phyloP scores from a whole-genome alignment of 2,329 filamentous ascomycete genomes.

The Nannizzia gypsea region DNA sequence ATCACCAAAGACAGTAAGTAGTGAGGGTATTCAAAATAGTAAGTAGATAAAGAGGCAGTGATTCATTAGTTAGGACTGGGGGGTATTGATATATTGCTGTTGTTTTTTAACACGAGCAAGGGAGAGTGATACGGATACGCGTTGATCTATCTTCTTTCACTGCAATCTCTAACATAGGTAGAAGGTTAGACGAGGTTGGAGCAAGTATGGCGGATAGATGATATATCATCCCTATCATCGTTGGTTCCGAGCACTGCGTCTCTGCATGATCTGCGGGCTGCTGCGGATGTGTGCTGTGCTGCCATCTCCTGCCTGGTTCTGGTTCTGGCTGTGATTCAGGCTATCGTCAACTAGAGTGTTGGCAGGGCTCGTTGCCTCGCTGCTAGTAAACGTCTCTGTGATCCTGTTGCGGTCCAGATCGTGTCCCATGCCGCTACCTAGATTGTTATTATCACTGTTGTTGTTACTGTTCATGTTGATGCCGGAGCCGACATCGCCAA shows the following conservation, averaged over 20 bases:
- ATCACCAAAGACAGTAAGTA: background rate
- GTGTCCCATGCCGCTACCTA: constrained; percentile 9
- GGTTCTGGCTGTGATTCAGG: background rate
- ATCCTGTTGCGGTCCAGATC: constrained; percentile 24
- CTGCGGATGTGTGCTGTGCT: constrained; percentile 3
- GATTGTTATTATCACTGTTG: background rate
- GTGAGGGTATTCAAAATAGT: background rate
- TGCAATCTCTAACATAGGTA: background rate
- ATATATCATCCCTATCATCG: background rate
- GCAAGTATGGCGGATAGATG: background rate
- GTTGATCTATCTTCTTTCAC: background rate
- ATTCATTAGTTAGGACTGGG: background rate
- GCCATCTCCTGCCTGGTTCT: constrained; percentile 14
- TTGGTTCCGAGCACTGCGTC: background rate
- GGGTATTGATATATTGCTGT: background rate
- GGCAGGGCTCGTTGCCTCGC: constrained; percentile 33
- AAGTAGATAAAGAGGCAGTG: background rate
- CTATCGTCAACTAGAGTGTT: constrained; percentile 23
- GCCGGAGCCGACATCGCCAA: constrained; percentile 6
- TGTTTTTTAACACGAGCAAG: background rate
- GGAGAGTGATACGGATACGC: background rate
- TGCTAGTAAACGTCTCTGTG: constrained; percentile 35
- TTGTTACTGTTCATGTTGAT: background rate
- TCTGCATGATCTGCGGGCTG: background rate
- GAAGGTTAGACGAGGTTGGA: background rate